These are phyloP conservation scores for Ogataea pini DNA, from an alignment of 805 yeast genomes.

Conservation along the genomic window DNA sequence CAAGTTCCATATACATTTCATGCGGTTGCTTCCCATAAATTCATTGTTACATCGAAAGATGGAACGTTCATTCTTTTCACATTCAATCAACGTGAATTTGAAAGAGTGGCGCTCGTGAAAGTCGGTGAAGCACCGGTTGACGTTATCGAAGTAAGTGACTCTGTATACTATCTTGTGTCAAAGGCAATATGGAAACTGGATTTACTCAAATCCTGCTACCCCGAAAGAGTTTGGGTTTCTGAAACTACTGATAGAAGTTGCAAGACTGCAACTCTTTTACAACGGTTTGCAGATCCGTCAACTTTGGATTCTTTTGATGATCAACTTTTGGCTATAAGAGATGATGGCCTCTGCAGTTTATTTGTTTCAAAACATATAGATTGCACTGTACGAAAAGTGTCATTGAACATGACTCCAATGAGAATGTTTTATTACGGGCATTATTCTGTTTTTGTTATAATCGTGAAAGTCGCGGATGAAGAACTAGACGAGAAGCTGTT, in stretches of 20 bases:
- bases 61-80: constrained; percentile 21
- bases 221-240: constrained; percentile 29
- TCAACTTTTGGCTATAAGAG: constrained; percentile 32
- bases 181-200: constrained; percentile 33
- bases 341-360: constrained; percentile 36
- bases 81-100: not conserved
- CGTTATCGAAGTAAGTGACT: constrained; percentile 10
- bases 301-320: constrained; percentile 14
- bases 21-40: not conserved
- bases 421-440: constrained; percentile 29
- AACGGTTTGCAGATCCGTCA: not conserved
- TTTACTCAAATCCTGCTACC: constrained; percentile 23
- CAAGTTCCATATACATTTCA: constrained; percentile 16
- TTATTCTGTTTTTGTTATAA: constrained; percentile 24
- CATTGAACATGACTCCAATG: constrained; percentile 29
- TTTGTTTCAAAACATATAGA: constrained; percentile 16
- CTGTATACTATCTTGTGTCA: constrained; percentile 21
- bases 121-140: constrained; percentile 26
- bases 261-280: constrained; percentile 16
- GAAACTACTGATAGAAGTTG: constrained; percentile 28
- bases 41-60: constrained; percentile 27
- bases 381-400: constrained; percentile 27
- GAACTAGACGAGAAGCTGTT: constrained; percentile 17
- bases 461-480: constrained; percentile 13
- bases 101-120: constrained; percentile 3